Evolutionary conservation across 495 filamentous ascomycete species (phyloP), one percentile per base, ranked within the genome.

Genomic region (Aspergillus carlsbadensis): DNA sequence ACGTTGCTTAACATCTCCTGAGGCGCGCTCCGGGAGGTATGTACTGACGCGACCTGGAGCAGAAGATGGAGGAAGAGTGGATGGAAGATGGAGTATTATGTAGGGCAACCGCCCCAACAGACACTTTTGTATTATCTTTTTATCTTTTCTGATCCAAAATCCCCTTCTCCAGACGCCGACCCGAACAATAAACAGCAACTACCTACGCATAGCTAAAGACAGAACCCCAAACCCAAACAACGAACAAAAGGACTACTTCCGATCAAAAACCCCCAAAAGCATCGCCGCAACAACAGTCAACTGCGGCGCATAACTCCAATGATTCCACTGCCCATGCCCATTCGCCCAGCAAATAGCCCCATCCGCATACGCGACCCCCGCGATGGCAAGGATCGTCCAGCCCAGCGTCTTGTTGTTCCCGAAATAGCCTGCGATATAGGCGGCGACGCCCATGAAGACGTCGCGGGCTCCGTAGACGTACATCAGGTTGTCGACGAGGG

Each of bases 241-340:
- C 26, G n/a, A n/a, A n/a, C n/a, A n/a, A n/a, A n/a, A n/a, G n/a
- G n/a, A n/a, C 26, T 29, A 29, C 4, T 29, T 29, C 4, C 26
- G 5, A 37, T 50, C 47, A 11, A 50, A 22, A 21, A 5, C 10
- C 6, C 33, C 33, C 34, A 50, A 6, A 13, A 74, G 57, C 58
- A 68, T 24, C 41, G 43, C 59, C 33, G 72, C 76, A 37, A 75
- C 58, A 14, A 62, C 54, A 14, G 66, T 56, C 24, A 78, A 44
- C 49, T 75, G 44, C 31, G 76, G 75, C 21, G 75, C 79, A 70
- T 82, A 82, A 1, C 76, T 70, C 77, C 77, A 84, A 59, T 82
- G 81, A 65, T 70, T 75, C 79, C 76, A 76, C 56, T 80, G 59
- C n/a, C 77, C 79, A 14, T 67, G 55, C 5, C 75, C 73, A 39